Conservation (phyloP, 768 basidiomycete species). For the Lentinula aciculospora region DNA sequence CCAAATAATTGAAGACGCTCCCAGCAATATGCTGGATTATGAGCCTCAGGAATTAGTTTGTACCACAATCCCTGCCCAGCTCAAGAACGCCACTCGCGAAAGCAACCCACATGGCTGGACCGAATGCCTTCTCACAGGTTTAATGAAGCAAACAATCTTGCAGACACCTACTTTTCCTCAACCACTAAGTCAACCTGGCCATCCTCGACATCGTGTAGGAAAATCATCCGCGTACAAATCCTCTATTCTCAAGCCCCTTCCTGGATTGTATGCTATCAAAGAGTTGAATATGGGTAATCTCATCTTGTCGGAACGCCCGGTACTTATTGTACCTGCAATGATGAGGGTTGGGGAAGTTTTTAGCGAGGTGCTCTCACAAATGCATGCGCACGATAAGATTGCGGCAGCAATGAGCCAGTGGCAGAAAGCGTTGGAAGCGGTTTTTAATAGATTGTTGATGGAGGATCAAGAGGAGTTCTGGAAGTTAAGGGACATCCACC, state of each 20-base stretch:
- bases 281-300: conserved; percentile 23
- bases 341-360: neutral
- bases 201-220: neutral
- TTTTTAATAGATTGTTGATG: conserved; percentile 19
- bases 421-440: conserved; percentile 17
- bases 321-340: conserved; percentile 20
- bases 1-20: neutral
- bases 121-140: conserved; percentile 3
- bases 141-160: neutral
- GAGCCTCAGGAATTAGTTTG: neutral
- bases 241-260: neutral
- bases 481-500: conserved; percentile 24
- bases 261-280: conserved; percentile 25
- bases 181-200: neutral
- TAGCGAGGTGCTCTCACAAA: neutral
- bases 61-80: conserved; percentile 3
- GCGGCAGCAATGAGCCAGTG: conserved; percentile 10
- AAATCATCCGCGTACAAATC: neutral
- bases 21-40: neutral
- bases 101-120: conserved; percentile 6
- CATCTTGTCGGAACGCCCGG: conserved; percentile 31
- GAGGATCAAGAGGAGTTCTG: conserved; percentile 22
- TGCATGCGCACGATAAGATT: neutral
- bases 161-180: conserved; percentile 1
- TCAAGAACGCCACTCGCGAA: neutral